A percentile compares a stretch with the other conserved stretches of the same genome.
These are phyloP conservation scores for Pythium angustatum DNA, from an alignment of 352 stramenopile genomes.

Conservation along the genomic window DNA sequence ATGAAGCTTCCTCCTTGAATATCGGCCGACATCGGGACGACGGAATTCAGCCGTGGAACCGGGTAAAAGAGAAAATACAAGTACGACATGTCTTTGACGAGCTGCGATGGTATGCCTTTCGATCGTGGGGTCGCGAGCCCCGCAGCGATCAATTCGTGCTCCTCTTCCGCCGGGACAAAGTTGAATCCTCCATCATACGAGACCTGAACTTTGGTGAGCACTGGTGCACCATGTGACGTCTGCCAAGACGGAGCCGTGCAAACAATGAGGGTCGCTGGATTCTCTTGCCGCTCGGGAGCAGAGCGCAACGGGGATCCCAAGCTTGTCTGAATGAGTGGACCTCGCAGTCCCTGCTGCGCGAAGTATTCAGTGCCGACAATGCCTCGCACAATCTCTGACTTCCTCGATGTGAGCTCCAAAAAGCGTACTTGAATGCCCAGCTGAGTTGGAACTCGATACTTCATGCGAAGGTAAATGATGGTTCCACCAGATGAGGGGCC, in stretches of 20 bases:
- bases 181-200: constrained; percentile 64
- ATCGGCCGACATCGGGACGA: constrained; percentile 64
- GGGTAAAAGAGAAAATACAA: constrained; percentile 81
- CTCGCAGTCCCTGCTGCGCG: not conserved
- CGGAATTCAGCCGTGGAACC: constrained; percentile 44
- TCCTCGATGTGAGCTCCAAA: constrained; percentile 32
- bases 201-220: constrained; percentile 72
- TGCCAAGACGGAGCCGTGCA: constrained; percentile 53
- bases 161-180: constrained; percentile 42
- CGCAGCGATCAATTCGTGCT: constrained; percentile 16
- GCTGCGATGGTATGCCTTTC: constrained; percentile 20
- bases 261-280: constrained; percentile 43
- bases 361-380: constrained; percentile 23
- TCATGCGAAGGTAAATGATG: constrained; percentile 61
- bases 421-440: constrained; percentile 61
- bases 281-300: constrained; percentile 21
- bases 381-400: constrained; percentile 28
- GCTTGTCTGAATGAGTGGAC: not conserved
- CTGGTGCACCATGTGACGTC: constrained; percentile 26
- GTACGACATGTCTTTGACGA: constrained; percentile 62
- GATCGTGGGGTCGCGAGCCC: constrained; percentile 9
- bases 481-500: constrained; percentile 63
- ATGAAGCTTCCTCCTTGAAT: constrained; percentile 68
- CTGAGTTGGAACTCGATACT: constrained; percentile 56
- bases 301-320: not conserved